Percentiles rank a stretch among this genome's conserved stretches.
Conservation (phyloP, 2,329 filamentous ascomycete species). For the Colletotrichum sp. region DNA sequence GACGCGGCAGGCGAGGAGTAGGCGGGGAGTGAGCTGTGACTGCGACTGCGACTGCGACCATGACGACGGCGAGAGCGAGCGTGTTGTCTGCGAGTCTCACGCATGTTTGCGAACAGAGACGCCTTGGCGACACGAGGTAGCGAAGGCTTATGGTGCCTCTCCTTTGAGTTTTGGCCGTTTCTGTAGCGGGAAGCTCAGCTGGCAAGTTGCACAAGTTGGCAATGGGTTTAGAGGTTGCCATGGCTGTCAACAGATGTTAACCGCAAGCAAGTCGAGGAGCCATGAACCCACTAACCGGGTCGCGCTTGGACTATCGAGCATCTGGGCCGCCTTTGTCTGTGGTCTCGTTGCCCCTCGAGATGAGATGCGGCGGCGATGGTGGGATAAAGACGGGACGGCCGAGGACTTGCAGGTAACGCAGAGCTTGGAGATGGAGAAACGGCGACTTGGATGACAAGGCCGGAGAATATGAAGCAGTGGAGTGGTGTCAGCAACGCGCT, state of each 20-base stretch:
- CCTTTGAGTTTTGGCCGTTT: slow-evolving; percentile 3
- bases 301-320: not conserved
- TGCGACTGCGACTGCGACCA: not conserved
- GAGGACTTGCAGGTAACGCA: not conserved
- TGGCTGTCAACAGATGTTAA: not conserved
- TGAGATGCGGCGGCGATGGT: not conserved
- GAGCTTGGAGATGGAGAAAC: not conserved
- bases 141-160: not conserved
- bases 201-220: not conserved
- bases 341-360: not conserved
- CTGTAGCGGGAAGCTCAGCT: slow-evolving; percentile 4
- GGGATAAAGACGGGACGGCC: not conserved
- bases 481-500: not conserved
- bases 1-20: not conserved
- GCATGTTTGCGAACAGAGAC: not conserved
- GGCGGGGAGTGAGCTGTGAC: not conserved
- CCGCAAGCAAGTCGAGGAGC: not conserved
- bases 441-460: not conserved
- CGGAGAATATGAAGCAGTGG: not conserved
- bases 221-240: not conserved
- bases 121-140: not conserved
- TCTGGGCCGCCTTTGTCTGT: slow-evolving; percentile 1
- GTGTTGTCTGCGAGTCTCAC: not conserved
- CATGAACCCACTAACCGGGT: not conserved
- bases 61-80: not conserved